Base-by-base conservation (phyloP, 2,329 filamentous ascomycete species). In the Trematosphaeria pertusa region DNA sequence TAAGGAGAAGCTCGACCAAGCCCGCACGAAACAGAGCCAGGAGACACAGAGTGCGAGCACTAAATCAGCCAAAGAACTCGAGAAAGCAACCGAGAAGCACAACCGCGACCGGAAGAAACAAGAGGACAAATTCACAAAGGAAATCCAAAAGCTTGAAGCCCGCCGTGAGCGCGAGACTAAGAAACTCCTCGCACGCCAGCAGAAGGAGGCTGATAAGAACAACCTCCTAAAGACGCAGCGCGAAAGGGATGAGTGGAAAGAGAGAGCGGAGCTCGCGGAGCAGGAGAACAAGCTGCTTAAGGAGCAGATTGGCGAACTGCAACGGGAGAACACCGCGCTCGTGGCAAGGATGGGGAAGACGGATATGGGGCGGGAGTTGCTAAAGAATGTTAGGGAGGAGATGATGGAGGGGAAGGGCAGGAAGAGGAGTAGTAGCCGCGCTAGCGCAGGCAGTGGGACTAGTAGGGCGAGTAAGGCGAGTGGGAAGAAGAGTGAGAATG, bases 111-210 rank as follows among this genome's bases (percentile, higher is more conserved):
- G 60, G 47, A 66, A 66, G 39, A 75, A 74, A 38, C 69, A 76
- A 21, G 67, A 73, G 50, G 66, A 72, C 7, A 74, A 74, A 44
- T 75, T 72, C 28, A 59, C 67, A 9, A 70, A 67, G 21, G 71
- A 76, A 43, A 66, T 86, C 0, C 81, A 82, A 33, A 88, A 87
- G 63, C 82, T 86, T 41, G 82, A 87, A 56, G 85, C 85, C 36
- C 87, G 85, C 56, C 85, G 86, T 58, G 79, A 81, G 52, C 79
- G 79, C 10, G 86, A 90, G 61, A 73, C 88, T 35, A 74, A 75
- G 52, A 87, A 86, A 68, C 72, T 88, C 2, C 83, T 89, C 53
- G 80, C 84, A 54, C 84, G 84, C 72, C 82, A 83, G 37, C 75
- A 78, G 47, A 80, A 79, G 46, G 87, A 91, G 61, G 77, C 83